Base-by-base conservation (phyloP, 2,329 filamentous ascomycete genomes). In the Teratosphaeria epicoccoides region DNA sequence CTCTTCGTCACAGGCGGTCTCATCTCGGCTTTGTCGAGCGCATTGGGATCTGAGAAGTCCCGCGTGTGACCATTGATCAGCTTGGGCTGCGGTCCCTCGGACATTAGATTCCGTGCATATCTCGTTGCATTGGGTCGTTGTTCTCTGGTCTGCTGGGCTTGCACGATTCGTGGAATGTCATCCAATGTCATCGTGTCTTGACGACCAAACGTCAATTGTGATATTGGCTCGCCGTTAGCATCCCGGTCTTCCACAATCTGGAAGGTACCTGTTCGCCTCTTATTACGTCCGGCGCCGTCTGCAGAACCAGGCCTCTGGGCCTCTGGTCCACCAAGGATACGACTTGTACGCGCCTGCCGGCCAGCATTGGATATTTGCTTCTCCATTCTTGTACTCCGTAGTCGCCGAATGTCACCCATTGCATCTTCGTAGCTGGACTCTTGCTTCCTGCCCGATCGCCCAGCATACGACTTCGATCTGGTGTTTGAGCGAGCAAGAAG, bases 121-220 rank as follows among this genome's bases (percentile, higher is more conserved):
- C 83, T 85, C 63, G 88, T 88, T 11, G 85, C 84, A 66, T 86
- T 88, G 12, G 87, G 85, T 56, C 87, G 78, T 66, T 95, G 88
- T 66, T 97, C 91, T 61, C 89, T 84, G 23, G 91, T 90, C 70
- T 97, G 91, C 68, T 97, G 90, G 12, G 93, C 88, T 28, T 93
- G 93, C 43, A 96, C 90, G 63, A 98, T 95, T 57, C 93, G 81
- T 7, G 93, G 89, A 60, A 98, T 97, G 64, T 98, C 93, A 63
- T 98, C 93, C 52, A 98, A 74, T 0, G 91, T 96, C 55, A 98
- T 80, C 23, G 88, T 88, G 69, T 97, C 90, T 63, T 91, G 86
- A 59, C 89, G 84, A 29, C 88, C 88, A 64, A 98, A 89, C 64
- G 90, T 91, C 60, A 90, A 77, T 61, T 91, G 88, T 14, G 85